Evolutionary conservation across 768 basidiomycete species (phyloP).

Genomic region (Phanerodontia chrysosporium): DNA sequence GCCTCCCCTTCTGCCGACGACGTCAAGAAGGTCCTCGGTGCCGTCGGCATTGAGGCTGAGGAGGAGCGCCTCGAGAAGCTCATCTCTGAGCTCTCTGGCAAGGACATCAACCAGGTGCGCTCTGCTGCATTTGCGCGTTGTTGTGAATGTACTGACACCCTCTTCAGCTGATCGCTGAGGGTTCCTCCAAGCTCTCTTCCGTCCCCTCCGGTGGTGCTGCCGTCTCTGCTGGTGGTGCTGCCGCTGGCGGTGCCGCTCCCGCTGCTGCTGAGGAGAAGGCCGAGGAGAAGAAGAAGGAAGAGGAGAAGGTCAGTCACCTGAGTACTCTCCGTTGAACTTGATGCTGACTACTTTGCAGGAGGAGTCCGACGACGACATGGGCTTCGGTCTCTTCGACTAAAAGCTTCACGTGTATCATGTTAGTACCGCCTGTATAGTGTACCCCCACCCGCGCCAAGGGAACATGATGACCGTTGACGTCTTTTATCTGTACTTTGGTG

Average conservation of each 20-base stretch:
- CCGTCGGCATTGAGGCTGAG: constrained; percentile 89
- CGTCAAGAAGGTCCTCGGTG: constrained; percentile 79
- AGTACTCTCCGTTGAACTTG: neutral
- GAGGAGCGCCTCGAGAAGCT: constrained; percentile 76
- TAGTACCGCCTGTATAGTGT: constrained; percentile 1
- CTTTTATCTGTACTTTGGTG: neutral
- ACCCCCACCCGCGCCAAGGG: neutral
- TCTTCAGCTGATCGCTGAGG: constrained; percentile 82
- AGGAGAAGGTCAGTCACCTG: constrained; percentile 65
- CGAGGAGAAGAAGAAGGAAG: constrained; percentile 82
- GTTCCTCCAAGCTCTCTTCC: constrained; percentile 90
- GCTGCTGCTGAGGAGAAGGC: constrained; percentile 70
- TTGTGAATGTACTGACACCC: neutral
- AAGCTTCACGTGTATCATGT: constrained; percentile 13
- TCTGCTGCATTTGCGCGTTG: neutral
- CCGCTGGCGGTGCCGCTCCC: constrained; percentile 50
- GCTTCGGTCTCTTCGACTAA: constrained; percentile 98
- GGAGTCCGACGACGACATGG: constrained; percentile 98
- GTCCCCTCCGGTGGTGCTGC: constrained; percentile 93
- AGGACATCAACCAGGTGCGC: constrained; percentile 76
- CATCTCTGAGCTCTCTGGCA: constrained; percentile 86
- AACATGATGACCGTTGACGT: neutral
- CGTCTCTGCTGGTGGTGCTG: constrained; percentile 49
- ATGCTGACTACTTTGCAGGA: constrained; percentile 43
- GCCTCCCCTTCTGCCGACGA: constrained; percentile 79